Evolutionary conservation across 306 rosid species (phyloP), one percentile per base, ranked within the genome.

Genomic region (Mucuna pruriens): DNA sequence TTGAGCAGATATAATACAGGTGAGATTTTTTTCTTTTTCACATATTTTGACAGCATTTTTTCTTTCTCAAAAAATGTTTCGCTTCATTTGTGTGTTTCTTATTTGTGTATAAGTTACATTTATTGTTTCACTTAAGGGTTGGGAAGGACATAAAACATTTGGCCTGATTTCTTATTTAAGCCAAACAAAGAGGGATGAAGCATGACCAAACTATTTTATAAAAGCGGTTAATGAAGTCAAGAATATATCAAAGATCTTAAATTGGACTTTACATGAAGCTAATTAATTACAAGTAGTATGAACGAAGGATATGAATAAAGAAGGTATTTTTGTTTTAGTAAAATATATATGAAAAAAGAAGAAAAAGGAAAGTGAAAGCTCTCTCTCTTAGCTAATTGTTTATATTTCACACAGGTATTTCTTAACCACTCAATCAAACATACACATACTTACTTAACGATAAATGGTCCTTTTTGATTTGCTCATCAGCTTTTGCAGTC

Each of bases 161-260:
- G 75, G 75, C 83, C 25, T 72, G 34, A 29, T 78, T 9, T 83
- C 39, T 83, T 17, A 46, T 78, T 72, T 33, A 78, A 78, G 40
- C 77, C 71, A 73, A 84, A 31, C 78, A 78, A 74, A 10, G 1
- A 55, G 61, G 25, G 76, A 57, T 45, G 77, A 38, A 44, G 78
- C 78, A 58, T 44, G 52, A 7, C 71, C 38, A 62, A 54, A 55
- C 63, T 22, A 13, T 19, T 57, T 57, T 23, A 73, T 58, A 34
- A 20, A 72, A 49, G 31, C 54, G 36, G 78, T 23, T 77, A 70
- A 63, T 81, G 61, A 85, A 76, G 76, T 63, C 68, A 52, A 51
- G 74, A 74, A 76, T 61, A 71, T 42, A 74, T 29, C 29, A 51
- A 77, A 34, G 20, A 74, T 61, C 65, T 75, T 75, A 29, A 80